These are phyloP conservation scores for Aspergillus pseudoterreus DNA, from an alignment of 2,329 filamentous ascomycete species.

Conservation along the genomic window DNA sequence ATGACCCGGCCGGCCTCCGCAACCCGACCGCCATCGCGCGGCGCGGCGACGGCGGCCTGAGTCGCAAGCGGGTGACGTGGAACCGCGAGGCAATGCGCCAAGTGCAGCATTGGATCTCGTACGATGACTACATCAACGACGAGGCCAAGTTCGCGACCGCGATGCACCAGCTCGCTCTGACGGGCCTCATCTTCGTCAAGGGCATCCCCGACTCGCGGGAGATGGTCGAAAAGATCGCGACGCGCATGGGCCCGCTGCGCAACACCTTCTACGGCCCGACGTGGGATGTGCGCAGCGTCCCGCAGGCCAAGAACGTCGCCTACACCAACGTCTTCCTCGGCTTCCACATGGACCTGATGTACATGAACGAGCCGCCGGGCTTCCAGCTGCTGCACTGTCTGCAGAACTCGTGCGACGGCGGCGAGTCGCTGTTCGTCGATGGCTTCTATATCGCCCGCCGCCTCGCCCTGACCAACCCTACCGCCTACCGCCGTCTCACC, in stretches of 20 bases:
- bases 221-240: slow-evolving; percentile 65
- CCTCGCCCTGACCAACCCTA: slow-evolving; percentile 12
- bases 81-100: slow-evolving; percentile 42
- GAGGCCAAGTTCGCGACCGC: slow-evolving; percentile 58
- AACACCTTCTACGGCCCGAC: slow-evolving; percentile 88
- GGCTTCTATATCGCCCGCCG: slow-evolving; percentile 56
- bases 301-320: slow-evolving; percentile 83
- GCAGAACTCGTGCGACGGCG: slow-evolving; percentile 72
- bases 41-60: slow-evolving; percentile 20
- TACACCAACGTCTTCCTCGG: slow-evolving; percentile 80
- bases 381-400: slow-evolving; percentile 89
- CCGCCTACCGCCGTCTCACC: slow-evolving; percentile 36
- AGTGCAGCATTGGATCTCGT: slow-evolving; percentile 57
- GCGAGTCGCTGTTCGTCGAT: slow-evolving; percentile 84
- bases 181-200: slow-evolving; percentile 74
- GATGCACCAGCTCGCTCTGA: slow-evolving; percentile 58
- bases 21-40: slow-evolving; percentile 8
- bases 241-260: slow-evolving; percentile 71
- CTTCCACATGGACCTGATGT: slow-evolving; percentile 91
- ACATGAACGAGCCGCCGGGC: slow-evolving; percentile 73
- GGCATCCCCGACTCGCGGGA: slow-evolving; percentile 66
- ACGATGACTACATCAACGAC: slow-evolving; percentile 65
- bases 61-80: slow-evolving; percentile 30
- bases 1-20: slow-evolving; percentile 17
- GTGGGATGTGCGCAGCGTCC: slow-evolving; percentile 83